Base-by-base conservation (phyloP, 352 stramenopile genomes). In the Phytophthora chlamydospora region DNA sequence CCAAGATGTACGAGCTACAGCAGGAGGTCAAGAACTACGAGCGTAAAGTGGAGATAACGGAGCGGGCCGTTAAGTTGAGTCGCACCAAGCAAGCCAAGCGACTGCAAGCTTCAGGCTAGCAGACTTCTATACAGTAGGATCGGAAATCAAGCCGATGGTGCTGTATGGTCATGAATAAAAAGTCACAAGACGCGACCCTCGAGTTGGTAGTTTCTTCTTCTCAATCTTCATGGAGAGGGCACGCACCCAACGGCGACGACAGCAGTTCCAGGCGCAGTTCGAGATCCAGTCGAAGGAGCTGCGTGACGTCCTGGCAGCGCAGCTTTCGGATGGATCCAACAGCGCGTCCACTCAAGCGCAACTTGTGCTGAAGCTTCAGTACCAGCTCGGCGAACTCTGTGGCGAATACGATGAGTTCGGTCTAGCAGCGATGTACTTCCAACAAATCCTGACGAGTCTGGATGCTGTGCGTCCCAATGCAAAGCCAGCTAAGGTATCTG, bases 41-140 rank as follows among this genome's bases (percentile, higher is more conserved):
- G 49, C 86, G 93, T 32, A 98, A 98, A 68, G 80, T 98, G 19
- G 91, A 97, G 59, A 97, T 98, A 50, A 79, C 86, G 4, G 90
- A 97, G 47, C 93, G 96, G 39, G 89, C 87, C 0, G 70, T 79
- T 27, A 96, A 91, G 40, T 51, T 76, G 24, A 64, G 52, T n/a
- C 68, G 72, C n/a, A 42, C 46, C 13, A 80, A 75, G 36, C 49
- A 62, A 27, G 32, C 43, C 29, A 73, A 73, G 31, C 46, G 59
- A 6, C 17, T 60, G 12, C 46, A 58, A 46, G 7, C 46, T 4
- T 39, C 40, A 53, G 14, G 33, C 17, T 65, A 58, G 24, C n/a
- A 9, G 16, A 19, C 7, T 9, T n/a, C 13, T 40, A 50, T 42
- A 17, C 36, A 42, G 36, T 21, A 16, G 36, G 36, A 8, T 16